Percentiles rank a stretch among this genome's conserved stretches.
These are phyloP conservation scores for Hypericum perforatum DNA, from an alignment of 345 rosid species.

Conservation along the genomic window DNA sequence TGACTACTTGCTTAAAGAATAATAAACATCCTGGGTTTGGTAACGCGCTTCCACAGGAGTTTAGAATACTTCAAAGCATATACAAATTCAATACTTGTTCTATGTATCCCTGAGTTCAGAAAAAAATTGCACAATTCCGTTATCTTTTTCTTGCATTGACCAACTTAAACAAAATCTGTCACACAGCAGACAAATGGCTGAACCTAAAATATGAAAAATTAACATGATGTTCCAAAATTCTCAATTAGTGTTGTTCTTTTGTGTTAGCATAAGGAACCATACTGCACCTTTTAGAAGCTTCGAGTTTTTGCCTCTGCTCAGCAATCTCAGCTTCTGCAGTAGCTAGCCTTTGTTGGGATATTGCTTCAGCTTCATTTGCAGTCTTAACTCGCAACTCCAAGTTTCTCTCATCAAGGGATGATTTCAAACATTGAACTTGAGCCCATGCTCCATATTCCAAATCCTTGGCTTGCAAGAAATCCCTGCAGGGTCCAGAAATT, in stretches of 20 bases:
- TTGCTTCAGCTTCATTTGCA: conserved; percentile 95
- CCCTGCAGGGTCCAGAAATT: conserved; percentile 36
- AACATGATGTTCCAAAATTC: not conserved
- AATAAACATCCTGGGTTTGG: no score
- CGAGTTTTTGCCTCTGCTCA: conserved; percentile 75
- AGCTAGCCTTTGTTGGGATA: conserved; percentile 86
- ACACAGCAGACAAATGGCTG: no score
- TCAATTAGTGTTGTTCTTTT: not conserved
- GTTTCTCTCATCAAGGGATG: conserved; percentile 77
- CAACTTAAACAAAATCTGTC: no score
- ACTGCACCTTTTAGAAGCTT: conserved; percentile 67
- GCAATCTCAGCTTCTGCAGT: conserved; percentile 98
- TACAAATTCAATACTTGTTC: no score
- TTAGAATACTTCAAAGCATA: no score
- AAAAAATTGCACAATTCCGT: no score
- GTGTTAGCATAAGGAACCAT: not conserved
- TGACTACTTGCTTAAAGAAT: no score
- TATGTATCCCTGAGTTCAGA: no score
- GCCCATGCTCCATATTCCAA: conserved; percentile 77
- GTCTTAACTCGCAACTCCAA: conserved; percentile 84
- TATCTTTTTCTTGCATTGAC: no score
- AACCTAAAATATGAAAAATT: no score
- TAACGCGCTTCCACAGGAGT: no score
- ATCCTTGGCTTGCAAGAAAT: conserved; percentile 57
- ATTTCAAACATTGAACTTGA: conserved; percentile 61